Evolutionary conservation across 768 basidiomycete genomes (phyloP).

Genomic region (Tylopilus rubrobrunneus): DNA sequence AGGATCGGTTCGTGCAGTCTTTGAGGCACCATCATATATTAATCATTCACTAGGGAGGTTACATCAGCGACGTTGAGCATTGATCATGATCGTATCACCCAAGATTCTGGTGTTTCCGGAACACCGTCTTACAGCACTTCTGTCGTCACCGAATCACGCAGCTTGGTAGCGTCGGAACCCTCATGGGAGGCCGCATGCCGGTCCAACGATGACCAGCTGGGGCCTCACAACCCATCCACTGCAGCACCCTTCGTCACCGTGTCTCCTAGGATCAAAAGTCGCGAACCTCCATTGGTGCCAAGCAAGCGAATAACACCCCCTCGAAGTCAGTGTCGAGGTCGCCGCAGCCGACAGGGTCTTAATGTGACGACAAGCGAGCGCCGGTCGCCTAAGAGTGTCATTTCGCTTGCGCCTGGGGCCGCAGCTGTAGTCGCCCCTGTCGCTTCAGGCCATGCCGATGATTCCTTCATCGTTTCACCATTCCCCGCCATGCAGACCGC

Average conservation of each 20-base stretch:
- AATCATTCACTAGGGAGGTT: slow-evolving; percentile 6
- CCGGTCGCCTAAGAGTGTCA: not conserved
- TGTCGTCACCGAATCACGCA: not conserved
- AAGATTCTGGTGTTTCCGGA: not conserved
- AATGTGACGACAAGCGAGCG: too few relatives aligned
- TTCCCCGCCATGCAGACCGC: not conserved
- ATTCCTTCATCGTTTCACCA: not conserved
- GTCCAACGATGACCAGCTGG: not conserved
- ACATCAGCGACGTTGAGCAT: not conserved
- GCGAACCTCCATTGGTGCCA: too few relatives aligned
- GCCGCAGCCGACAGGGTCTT: too few relatives aligned
- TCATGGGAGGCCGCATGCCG: not conserved
- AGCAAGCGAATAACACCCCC: too few relatives aligned
- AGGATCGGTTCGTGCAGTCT: slow-evolving; percentile 9
- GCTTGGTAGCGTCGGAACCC: not conserved
- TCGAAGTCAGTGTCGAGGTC: too few relatives aligned
- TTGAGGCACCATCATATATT: not conserved
- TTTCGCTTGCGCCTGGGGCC: not conserved
- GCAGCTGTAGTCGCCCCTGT: not conserved
- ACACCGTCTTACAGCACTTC: not conserved
- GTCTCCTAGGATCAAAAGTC: too few relatives aligned
- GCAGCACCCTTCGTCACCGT: slow-evolving; percentile 6
- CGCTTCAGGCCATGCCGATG: not conserved
- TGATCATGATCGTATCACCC: not conserved
- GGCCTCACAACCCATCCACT: not conserved